Conservation (phyloP, 2,329 filamentous ascomycete genomes). For the Alternaria triticimaculans region DNA sequence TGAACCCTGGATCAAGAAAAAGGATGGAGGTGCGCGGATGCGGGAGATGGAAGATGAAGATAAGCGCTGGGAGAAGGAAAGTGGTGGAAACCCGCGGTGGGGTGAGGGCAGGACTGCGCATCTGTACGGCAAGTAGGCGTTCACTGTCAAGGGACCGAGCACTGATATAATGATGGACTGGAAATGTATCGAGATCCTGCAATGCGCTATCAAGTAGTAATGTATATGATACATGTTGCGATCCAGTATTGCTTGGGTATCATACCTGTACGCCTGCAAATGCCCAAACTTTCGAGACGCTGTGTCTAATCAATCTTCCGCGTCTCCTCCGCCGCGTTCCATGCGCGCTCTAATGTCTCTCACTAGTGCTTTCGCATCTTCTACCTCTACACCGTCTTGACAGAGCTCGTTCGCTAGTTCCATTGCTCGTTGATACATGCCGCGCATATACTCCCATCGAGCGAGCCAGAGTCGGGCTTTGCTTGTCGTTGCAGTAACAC, state of each 20-base stretch:
- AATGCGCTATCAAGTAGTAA: background rate
- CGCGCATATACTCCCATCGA: constrained; percentile 75
- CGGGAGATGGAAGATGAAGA: background rate
- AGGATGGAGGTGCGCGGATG: background rate
- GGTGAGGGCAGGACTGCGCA: background rate
- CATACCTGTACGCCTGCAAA: constrained; percentile 17
- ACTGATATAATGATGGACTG: background rate
- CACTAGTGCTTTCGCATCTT: constrained; percentile 93
- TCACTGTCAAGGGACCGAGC: background rate
- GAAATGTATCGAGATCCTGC: background rate
- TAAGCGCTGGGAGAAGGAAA: background rate
- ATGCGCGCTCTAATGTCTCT: constrained; percentile 82
- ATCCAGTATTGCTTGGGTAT: constrained; percentile 12
- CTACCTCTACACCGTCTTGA: constrained; percentile 94
- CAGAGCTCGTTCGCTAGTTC: constrained; percentile 88
- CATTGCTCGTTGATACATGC: constrained; percentile 78
- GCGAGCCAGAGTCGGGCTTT: constrained; percentile 95
- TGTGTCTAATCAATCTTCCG: constrained; percentile 2
- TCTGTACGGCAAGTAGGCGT: background rate
- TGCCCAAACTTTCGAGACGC: background rate
- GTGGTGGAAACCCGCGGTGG: background rate
- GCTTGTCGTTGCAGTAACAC: constrained; percentile 89
- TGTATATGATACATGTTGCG: background rate
- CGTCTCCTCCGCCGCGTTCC: constrained; percentile 54
- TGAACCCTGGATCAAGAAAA: background rate